Percentiles rank a stretch among this genome's conserved stretches.
Conservation (phyloP, 495 filamentous ascomycete genomes). For the Trichocladium uniseriatum region DNA sequence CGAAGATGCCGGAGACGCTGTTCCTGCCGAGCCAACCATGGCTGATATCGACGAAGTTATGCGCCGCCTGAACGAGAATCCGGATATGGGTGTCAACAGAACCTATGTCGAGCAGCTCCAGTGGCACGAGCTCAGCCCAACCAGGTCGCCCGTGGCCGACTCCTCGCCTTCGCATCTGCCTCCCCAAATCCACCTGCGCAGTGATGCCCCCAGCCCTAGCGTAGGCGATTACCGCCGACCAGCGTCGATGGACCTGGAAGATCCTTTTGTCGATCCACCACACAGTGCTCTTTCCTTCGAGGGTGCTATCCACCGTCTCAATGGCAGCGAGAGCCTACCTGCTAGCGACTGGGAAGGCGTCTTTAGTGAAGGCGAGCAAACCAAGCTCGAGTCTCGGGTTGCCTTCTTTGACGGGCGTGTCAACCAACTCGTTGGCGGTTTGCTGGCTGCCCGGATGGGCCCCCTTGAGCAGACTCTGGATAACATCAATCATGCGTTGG, state of each 20-base stretch:
- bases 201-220: slow-evolving; percentile 69
- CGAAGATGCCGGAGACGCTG: slow-evolving; percentile 1
- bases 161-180: slow-evolving; percentile 49
- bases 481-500: slow-evolving; percentile 60
- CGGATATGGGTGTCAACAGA: slow-evolving; percentile 61
- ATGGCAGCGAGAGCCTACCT: slow-evolving; percentile 54
- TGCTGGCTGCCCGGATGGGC: slow-evolving; percentile 64
- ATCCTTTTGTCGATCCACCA: slow-evolving; percentile 39
- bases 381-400: slow-evolving; percentile 61
- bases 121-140: slow-evolving; percentile 36
- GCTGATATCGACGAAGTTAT: slow-evolving; percentile 81
- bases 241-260: slow-evolving; percentile 35
- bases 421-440: slow-evolving; percentile 68
- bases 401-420: slow-evolving; percentile 84
- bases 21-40: slow-evolving; percentile 47
- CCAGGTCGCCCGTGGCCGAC: slow-evolving; percentile 30
- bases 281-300: slow-evolving; percentile 34
- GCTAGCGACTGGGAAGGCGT: slow-evolving; percentile 87
- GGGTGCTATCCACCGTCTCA: slow-evolving; percentile 55
- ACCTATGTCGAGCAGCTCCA: slow-evolving; percentile 38
- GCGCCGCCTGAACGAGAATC: slow-evolving; percentile 66
- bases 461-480: slow-evolving; percentile 73
- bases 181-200: slow-evolving; percentile 47
- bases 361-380: slow-evolving; percentile 71
- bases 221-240: slow-evolving; percentile 36